Percentiles rank a stretch among this genome's conserved stretches.
Evolutionary conservation across 2,329 filamentous ascomycete species (phyloP).

Genomic region (Volutella citrinella): DNA sequence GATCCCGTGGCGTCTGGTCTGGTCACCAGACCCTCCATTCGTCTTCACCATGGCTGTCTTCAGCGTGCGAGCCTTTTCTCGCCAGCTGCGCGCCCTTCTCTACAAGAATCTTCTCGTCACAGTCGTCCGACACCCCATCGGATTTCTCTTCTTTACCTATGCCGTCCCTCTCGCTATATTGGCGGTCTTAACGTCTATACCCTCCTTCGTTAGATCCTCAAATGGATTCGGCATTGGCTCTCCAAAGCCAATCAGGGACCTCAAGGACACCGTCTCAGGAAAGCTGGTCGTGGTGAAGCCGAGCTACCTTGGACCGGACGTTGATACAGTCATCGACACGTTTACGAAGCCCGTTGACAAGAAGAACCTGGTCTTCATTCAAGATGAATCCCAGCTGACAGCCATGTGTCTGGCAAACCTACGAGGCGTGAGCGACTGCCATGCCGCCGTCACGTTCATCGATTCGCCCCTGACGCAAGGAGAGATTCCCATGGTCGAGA

Average conservation of each 20-base stretch:
- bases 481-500: not conserved
- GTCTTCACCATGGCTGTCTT: slow-evolving; percentile 1
- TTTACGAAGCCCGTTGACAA: slow-evolving; percentile 19
- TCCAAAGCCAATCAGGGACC: slow-evolving; percentile 16
- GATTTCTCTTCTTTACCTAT: slow-evolving; percentile 19
- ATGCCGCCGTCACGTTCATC: slow-evolving; percentile 25
- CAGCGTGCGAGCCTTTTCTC: slow-evolving; percentile 6
- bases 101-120: slow-evolving; percentile 14
- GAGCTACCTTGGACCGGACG: slow-evolving; percentile 20
- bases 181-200: slow-evolving; percentile 25
- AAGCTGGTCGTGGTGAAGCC: slow-evolving; percentile 25
- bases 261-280: slow-evolving; percentile 17
- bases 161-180: slow-evolving; percentile 28
- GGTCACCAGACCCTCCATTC: no score
- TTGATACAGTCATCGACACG: slow-evolving; percentile 20
- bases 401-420: slow-evolving; percentile 21
- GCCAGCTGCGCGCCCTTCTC: slow-evolving; percentile 10
- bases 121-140: slow-evolving; percentile 11
- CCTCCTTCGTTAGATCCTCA: slow-evolving; percentile 16
- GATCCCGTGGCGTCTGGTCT: no score
- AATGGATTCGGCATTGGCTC: slow-evolving; percentile 14
- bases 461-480: slow-evolving; percentile 26
- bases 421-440: slow-evolving; percentile 27
- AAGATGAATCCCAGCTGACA: slow-evolving; percentile 15
- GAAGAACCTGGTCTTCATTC: slow-evolving; percentile 12